phyloP scores from a whole-genome alignment of 305 asterid species.

The Solanum aculeatissimum region DNA sequence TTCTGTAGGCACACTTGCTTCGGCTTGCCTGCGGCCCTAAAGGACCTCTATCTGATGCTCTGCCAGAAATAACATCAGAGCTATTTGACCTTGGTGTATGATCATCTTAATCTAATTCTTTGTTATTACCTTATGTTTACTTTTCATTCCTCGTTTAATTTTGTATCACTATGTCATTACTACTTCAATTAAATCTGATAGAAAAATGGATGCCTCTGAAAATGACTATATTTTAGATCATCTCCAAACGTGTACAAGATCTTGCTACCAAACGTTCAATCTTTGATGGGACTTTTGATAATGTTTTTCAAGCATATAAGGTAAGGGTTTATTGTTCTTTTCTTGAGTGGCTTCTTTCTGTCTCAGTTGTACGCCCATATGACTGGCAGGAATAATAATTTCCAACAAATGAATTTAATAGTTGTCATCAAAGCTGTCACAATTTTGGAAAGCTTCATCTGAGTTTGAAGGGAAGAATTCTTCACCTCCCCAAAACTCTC shows the following conservation, averaged over 20 bases:
- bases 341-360: background rate
- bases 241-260: constrained; percentile 65
- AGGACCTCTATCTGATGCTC: constrained; percentile 71
- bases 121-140: background rate
- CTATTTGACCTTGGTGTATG: constrained; percentile 73
- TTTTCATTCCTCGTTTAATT: background rate
- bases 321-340: constrained; percentile 32
- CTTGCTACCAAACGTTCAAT: constrained; percentile 57
- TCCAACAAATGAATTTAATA: constrained; percentile 14
- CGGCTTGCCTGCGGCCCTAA: constrained; percentile 80
- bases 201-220: background rate
- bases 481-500: constrained; percentile 55
- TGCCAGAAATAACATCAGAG: constrained; percentile 82
- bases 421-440: constrained; percentile 57
- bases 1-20: constrained; percentile 78
- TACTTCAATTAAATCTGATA: background rate
- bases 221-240: constrained; percentile 40
- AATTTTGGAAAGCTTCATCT: constrained; percentile 70
- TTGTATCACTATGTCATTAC: background rate
- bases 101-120: constrained; percentile 7
- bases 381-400: constrained; percentile 7
- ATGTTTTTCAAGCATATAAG: constrained; percentile 55
- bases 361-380: constrained; percentile 5
- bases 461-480: constrained; percentile 48
- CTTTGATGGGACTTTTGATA: constrained; percentile 63